Base-by-base conservation (phyloP, 1,139 yeast genomes). In the Blastobotrys malaysiensis region DNA sequence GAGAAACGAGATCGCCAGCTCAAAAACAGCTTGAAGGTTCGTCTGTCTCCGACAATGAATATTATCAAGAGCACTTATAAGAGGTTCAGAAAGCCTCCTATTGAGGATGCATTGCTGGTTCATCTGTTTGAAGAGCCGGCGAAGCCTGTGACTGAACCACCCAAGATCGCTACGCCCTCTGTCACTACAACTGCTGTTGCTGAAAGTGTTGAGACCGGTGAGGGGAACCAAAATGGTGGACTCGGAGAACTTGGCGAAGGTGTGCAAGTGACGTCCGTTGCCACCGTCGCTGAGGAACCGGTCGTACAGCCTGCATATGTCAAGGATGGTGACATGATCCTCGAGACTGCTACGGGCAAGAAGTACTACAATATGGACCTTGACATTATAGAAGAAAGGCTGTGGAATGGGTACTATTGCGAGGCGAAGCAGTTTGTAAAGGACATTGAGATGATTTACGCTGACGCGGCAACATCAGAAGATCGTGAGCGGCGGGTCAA, bases 321-420 rank as follows among this genome's bases (percentile, higher is more conserved):
- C 21, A 81, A 79, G 58, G 63, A 73, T 1, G 82, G 80, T 26
- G 91, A 85, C 52, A 87, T 84, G 93, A 88, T 95, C 60, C 71
- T 82, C 27, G 98, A 95, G 64, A 75, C 82, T 5, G 70, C 82
- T 0, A 86, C 96, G 0, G 96, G 95, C 1, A 81, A 79, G 55
- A 78, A 77, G 61, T 93, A 77, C 67, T 79, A 78, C 72, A 93
- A 93, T 63, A 95, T 93, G 88, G 99, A 93, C 66, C 75, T 95
- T 57, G 99, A 93, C 67, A 84, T 90, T 16, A 82, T 95, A 49
- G 99, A 93, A 65, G 99, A 93, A 66, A 78, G 99, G 55, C 73
- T 95, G 54, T 93, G 99, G 99, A 93, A 93, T 70, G 99, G 99
- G 0, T 93, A 74, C 68, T 93, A 95, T 66, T 85, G 91, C 36